These are phyloP conservation scores for Hypoxylon sp. DNA, from an alignment of 2,329 filamentous ascomycete species.

Conservation along the genomic window DNA sequence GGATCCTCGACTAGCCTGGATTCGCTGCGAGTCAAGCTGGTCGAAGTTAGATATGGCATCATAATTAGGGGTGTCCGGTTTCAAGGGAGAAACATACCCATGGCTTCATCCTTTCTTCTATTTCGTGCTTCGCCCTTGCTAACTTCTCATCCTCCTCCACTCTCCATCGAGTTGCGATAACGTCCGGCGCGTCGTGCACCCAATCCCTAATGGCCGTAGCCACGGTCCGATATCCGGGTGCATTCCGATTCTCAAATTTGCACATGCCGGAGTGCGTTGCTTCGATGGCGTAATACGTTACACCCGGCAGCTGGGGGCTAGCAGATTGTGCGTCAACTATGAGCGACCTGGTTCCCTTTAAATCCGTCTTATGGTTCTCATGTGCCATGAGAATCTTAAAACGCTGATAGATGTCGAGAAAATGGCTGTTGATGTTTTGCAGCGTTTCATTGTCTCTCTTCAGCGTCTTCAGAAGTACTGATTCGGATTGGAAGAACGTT, in stretches of 20 bases:
- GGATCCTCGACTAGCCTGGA: constrained; percentile 47
- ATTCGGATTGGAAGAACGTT: constrained; percentile 76
- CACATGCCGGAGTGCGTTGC: constrained; percentile 60
- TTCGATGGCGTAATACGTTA: constrained; percentile 77
- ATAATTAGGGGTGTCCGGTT: not conserved
- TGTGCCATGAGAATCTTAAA: constrained; percentile 84
- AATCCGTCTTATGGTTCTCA: constrained; percentile 79
- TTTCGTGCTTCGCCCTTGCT: constrained; percentile 61
- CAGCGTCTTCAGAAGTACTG: constrained; percentile 78
- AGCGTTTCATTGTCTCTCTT: constrained; percentile 81
- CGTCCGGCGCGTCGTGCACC: constrained; percentile 67
- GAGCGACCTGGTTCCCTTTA: constrained; percentile 73
- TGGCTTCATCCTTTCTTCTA: constrained; percentile 62
- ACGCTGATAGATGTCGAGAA: constrained; percentile 78
- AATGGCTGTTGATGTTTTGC: constrained; percentile 80
- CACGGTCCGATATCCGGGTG: constrained; percentile 74
- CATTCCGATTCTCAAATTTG: constrained; percentile 66
- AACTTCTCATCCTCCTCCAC: constrained; percentile 70
- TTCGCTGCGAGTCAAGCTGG: constrained; percentile 52
- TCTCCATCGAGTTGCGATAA: constrained; percentile 71
- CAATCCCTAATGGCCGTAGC: constrained; percentile 66
- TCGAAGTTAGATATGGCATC: constrained; percentile 35
- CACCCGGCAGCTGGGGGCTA: constrained; percentile 77
- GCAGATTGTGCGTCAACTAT: constrained; percentile 81
- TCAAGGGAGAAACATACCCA: constrained; percentile 53